Evolutionary conservation across 2,329 filamentous ascomycete species (phyloP).

Genomic region (Tolypocladium ophioglossoides): DNA sequence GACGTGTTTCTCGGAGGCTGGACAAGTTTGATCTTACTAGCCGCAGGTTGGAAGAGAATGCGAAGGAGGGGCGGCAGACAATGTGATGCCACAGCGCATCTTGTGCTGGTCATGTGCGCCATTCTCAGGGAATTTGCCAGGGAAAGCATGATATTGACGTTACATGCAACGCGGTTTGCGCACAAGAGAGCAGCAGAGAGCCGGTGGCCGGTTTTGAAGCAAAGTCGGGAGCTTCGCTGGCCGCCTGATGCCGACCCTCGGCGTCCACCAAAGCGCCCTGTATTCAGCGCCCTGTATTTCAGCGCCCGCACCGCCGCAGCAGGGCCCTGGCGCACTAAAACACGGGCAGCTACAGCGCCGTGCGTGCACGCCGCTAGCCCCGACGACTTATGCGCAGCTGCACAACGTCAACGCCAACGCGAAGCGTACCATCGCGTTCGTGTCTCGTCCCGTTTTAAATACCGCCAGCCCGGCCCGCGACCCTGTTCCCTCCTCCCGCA

Average conservation of each 20-base stretch:
- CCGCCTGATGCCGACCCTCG: too few relatives aligned
- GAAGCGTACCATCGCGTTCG: constrained; percentile 10
- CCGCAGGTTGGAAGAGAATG: too few relatives aligned
- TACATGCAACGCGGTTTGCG: background rate
- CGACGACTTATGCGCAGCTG: background rate
- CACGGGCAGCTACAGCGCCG: background rate
- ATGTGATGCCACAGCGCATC: background rate
- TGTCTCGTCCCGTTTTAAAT: constrained; percentile 11
- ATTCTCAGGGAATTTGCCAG: background rate
- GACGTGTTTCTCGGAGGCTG: constrained; percentile 1
- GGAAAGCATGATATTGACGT: background rate
- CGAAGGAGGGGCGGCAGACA: background rate
- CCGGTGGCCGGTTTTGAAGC: background rate
- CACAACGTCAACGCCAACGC: constrained; percentile 12
- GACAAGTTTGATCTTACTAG: too few relatives aligned
- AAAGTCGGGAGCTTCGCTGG: background rate
- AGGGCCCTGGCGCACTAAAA: background rate
- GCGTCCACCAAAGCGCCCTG: too few relatives aligned
- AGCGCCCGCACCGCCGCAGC: constrained; percentile 1
- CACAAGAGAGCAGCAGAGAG: background rate
- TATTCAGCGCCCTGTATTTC: background rate
- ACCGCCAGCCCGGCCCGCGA: constrained; percentile 4
- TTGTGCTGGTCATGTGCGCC: background rate
- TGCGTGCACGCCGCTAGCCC: background rate
- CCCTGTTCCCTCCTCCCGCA: constrained; percentile 4